Evolutionary conservation across 176 grass and related monocot species (phyloP), one percentile per base, ranked within the genome.

Genomic region (Microstegium vimineum): DNA sequence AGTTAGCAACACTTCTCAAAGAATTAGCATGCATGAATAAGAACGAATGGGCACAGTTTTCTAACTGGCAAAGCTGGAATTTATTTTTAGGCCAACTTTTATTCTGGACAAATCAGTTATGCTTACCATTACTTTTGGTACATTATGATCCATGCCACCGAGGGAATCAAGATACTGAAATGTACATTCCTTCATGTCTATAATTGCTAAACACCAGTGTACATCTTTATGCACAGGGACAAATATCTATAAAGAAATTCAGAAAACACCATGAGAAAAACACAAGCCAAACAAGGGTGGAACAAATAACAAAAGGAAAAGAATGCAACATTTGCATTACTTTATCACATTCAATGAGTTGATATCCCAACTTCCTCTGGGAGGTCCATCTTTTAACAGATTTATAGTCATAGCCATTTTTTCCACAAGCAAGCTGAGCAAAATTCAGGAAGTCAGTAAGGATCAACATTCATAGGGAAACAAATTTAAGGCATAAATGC

Each of bases 161-260:
- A 99, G 87, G 79, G 96, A 99, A 90, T 99, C 96, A 82, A 99
- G 90, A 79, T 99, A 99, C 33, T 92, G 87, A 33, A 99, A 80
- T 13, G 56, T 88, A 43, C 85, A 92, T 69, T 80, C 56, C 66
- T 88, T 95, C 66, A 99, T 88, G 83, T 99, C 74, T 71, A 99
- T 90, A 81, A 99, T 79, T 62, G 82, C 96, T 74, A 99, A 89
- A 83, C 93, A 99, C 96, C 96, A 99, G 84, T 99, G 96, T 36
- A 81, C 36, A 26, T 66, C 73, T 85, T 89, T 88, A 80, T 99
- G 96, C 30, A 99, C 87, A 64, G 93, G 96, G 73, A 99, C 83
- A 89, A 99, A 99, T 71, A 99, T 93, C 96, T 99, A 81, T 67
- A 81, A 56, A 81, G 10, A 80, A 89, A 84, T 83, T 89, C 73